These are phyloP conservation scores for Spergularia marina DNA, from an alignment of 148 eudicot genomes.

Conservation along the genomic window DNA sequence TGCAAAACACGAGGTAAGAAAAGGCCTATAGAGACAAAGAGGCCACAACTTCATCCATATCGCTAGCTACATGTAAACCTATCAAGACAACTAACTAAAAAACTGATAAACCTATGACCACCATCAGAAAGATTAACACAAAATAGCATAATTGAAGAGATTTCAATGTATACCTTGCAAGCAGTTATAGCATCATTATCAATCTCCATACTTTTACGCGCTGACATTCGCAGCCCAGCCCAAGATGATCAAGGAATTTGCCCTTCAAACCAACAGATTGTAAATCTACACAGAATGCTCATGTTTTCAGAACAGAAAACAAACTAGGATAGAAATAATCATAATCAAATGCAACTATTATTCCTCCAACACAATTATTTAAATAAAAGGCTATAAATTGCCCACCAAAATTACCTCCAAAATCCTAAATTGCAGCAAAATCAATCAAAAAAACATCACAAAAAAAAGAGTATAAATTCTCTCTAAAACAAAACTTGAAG, in stretches of 20 bases:
- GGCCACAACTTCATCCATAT: not conserved
- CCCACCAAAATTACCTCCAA: not conserved
- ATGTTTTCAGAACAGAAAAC: not conserved
- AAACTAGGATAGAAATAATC: not conserved
- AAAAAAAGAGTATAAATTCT: too few species aligned
- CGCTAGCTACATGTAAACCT: not conserved
- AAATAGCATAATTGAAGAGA: not conserved
- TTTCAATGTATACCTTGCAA: constrained; percentile 24
- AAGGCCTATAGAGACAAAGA: not conserved
- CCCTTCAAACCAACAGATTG: not conserved
- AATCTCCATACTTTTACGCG: constrained; percentile 19
- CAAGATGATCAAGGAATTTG: not conserved
- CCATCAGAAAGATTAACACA: not conserved
- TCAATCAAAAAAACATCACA: not conserved
- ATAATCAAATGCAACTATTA: not conserved
- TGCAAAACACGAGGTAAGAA: not conserved
- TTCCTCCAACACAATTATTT: not conserved
- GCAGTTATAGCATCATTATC: constrained; percentile 21
- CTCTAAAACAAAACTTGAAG: too few species aligned
- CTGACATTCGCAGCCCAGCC: constrained; percentile 10
- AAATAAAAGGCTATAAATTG: not conserved
- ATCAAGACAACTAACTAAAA: not conserved
- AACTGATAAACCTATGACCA: not conserved
- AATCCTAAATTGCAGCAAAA: not conserved
- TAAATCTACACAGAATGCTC: not conserved